Evolutionary conservation across 2,329 filamentous ascomycete species (phyloP).

Genomic region (Botryotinia calthae): DNA sequence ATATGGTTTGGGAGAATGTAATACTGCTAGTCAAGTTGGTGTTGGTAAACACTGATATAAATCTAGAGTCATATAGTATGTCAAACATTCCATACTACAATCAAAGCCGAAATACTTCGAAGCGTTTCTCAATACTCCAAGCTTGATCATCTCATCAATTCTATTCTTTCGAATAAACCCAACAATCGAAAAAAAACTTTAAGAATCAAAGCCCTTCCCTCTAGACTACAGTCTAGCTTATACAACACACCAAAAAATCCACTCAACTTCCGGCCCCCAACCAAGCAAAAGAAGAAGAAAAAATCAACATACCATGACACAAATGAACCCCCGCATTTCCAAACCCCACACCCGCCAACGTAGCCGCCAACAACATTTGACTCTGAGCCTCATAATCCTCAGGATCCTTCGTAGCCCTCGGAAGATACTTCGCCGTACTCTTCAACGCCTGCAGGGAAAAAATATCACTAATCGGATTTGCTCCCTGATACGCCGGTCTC

Average conservation of each 20-base stretch:
- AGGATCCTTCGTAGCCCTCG: conserved; percentile 79
- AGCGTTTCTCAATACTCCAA: no score
- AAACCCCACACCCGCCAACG: conserved; percentile 91
- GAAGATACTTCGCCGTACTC: conserved; percentile 87
- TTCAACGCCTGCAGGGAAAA: conserved; percentile 86
- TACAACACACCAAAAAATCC: background rate
- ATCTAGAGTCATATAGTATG: no score
- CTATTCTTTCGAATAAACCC: background rate
- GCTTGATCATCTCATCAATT: background rate
- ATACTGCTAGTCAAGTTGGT: background rate
- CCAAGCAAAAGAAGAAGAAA: background rate
- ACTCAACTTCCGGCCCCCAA: no score
- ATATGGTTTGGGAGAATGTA: background rate
- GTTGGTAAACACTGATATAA: no score
- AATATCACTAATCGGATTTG: conserved; percentile 96
- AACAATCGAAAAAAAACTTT: background rate
- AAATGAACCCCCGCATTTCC: conserved; percentile 96
- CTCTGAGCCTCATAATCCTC: conserved; percentile 91
- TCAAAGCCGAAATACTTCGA: background rate
- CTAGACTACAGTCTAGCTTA: background rate
- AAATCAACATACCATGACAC: conserved; percentile 53
- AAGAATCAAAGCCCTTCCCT: background rate
- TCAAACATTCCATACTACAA: background rate
- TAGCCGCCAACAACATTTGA: conserved; percentile 93
- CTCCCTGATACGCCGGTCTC: conserved; percentile 91